A percentile compares a stretch with the other conserved stretches of the same genome.
phyloP scores from a whole-genome alignment of 495 filamentous ascomycete species.

The Aspergillus carlsbadensis region DNA sequence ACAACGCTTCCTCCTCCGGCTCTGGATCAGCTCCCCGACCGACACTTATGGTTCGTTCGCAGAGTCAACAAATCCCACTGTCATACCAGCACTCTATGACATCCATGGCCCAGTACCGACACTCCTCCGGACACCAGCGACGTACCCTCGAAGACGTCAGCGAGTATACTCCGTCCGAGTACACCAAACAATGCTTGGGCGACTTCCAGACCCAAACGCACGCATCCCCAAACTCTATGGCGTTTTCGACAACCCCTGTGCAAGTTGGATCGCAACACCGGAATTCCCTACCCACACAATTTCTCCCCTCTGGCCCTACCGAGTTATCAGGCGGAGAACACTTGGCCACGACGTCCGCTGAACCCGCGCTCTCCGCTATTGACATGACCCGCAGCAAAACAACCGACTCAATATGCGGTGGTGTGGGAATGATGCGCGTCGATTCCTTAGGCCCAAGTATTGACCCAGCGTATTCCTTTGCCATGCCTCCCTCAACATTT shows the following conservation, averaged over 20 bases:
- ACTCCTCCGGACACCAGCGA: slow-evolving; percentile 34
- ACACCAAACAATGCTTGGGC: slow-evolving; percentile 38
- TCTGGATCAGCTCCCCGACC: slow-evolving; percentile 31
- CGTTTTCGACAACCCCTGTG: slow-evolving; percentile 28
- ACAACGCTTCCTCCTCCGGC: slow-evolving; percentile 21
- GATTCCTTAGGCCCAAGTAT: slow-evolving; percentile 39
- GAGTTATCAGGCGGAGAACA: slow-evolving; percentile 15
- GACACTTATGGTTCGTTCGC: slow-evolving; percentile 44
- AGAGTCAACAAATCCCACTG: slow-evolving; percentile 44
- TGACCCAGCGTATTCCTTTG: slow-evolving; percentile 30
- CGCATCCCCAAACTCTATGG: slow-evolving; percentile 30
- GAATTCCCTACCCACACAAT: slow-evolving; percentile 17
- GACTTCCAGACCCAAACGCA: slow-evolving; percentile 23
- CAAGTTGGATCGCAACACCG: slow-evolving; percentile 28
- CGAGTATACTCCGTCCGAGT: slow-evolving; percentile 46
- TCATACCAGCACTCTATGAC: slow-evolving; percentile 33
- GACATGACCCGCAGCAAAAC: slow-evolving; percentile 49
- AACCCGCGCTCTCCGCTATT: slow-evolving; percentile 23
- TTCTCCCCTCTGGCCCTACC: slow-evolving; percentile 16
- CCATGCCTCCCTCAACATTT: slow-evolving; percentile 35
- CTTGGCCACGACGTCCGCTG: slow-evolving; percentile 22
- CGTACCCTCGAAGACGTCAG: slow-evolving; percentile 38
- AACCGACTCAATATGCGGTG: slow-evolving; percentile 44
- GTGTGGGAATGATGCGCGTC: slow-evolving; percentile 45
- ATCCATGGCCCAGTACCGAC: slow-evolving; percentile 30